Conservation (phyloP, 495 filamentous ascomycete species). For the Hypoxylon lienhwacheense region DNA sequence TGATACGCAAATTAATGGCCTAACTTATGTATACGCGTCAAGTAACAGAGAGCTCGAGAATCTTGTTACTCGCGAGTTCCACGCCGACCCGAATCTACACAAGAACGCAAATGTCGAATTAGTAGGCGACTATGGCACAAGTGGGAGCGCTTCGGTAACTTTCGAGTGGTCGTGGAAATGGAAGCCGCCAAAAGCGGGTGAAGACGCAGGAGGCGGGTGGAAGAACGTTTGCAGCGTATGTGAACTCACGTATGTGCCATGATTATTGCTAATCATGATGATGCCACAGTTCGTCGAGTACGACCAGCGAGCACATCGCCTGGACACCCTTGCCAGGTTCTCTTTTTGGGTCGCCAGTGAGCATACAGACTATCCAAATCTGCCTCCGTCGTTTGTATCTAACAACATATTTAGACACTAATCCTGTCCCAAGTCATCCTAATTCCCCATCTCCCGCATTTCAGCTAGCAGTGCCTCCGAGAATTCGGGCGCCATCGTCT, state of each 20-base stretch:
- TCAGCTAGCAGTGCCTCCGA: conserved; percentile 70
- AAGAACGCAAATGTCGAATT: conserved; percentile 95
- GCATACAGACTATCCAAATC: conserved; percentile 30
- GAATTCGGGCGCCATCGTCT: conserved; percentile 76
- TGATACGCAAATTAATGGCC: conserved; percentile 81
- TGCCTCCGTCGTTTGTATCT: conserved; percentile 38
- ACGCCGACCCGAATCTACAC: conserved; percentile 95
- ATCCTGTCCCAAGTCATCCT: conserved; percentile 44
- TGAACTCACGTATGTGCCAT: conserved; percentile 7
- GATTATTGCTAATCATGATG: conserved; percentile 29
- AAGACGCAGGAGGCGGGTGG: conserved; percentile 91
- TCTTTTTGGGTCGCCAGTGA: conserved; percentile 91
- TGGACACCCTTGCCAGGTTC: conserved; percentile 86
- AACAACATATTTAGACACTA: conserved; percentile 37
- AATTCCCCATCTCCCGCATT: conserved; percentile 67
- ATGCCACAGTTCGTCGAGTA: conserved; percentile 86
- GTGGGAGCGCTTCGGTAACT: conserved; percentile 76
- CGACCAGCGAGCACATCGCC: conserved; percentile 84
- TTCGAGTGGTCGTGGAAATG: conserved; percentile 97
- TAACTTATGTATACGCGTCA: conserved; percentile 90
- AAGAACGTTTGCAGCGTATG: conserved; percentile 86
- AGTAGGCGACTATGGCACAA: conserved; percentile 83
- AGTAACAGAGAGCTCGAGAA: conserved; percentile 87
- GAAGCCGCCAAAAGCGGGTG: conserved; percentile 80
- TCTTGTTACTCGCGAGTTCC: conserved; percentile 89